Base-by-base conservation (phyloP, 331 rosid genomes). In the Malus hybrid region DNA sequence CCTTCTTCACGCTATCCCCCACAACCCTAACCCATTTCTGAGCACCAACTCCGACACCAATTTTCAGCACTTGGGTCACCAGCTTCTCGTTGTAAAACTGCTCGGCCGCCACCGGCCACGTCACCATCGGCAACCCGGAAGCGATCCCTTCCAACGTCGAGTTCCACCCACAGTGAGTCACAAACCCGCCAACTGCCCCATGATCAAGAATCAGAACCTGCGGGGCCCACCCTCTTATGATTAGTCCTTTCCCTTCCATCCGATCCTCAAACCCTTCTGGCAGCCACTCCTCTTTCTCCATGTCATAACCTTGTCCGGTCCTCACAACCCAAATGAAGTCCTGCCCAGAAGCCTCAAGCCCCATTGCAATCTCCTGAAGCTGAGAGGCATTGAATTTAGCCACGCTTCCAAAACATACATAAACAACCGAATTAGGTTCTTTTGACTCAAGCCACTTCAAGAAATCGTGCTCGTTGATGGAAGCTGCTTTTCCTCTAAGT, bases 151-250 rank as follows among this genome's bases (percentile, higher is more conserved):
- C 82, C 56, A 72, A 20, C 1, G 33, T 18, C 0, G 84, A 80
- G 50, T 83, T 83, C 87, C 85, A 84, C 7, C 87, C 87, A 65
- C 87, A 84, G 13, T 80, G 80, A 5, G 80, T 77, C 75, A 84
- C 75, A 70, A 84, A 84, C 27, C 75, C 74, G 4, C 87, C 87
- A 3, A 77, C 28, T 0, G 84, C 82, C 27, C 64, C 6, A 5
- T 77, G 84, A 13, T 73, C 71, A 16, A 83, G 77, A 65, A 83
- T 83, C 82, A 33, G 6, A 24, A 80, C 29, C 13, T 83, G 84
- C 2, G 84, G 84, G 0, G 87, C 84, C 82, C 84, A 83, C 12
- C 84, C 84, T 63, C 87, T 73, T 28, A 83, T 24, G 1, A 83
- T 64, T 3, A 83, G 28, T 11, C 87, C 82, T 56, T 65, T 80